Conservation (phyloP, 345 rosid species). For the Camelina laxa region DNA sequence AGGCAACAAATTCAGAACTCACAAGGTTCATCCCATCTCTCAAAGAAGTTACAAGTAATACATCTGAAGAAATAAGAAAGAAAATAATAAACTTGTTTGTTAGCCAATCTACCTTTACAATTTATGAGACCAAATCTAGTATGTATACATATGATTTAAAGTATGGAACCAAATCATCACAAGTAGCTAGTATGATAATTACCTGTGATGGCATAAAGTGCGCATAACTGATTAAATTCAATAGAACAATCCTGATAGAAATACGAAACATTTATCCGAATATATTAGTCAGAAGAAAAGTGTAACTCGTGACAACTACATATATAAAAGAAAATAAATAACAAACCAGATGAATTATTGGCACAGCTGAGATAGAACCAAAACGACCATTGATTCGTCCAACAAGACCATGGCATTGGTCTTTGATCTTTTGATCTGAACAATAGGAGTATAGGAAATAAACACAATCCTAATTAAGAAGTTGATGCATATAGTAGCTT, state of each 20-base stretch:
- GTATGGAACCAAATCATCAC: not conserved
- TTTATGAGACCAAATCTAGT: too few species aligned
- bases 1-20: constrained; percentile 96
- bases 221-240: constrained; percentile 74
- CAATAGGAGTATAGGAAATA: not conserved
- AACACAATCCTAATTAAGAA: not conserved
- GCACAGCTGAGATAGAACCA: constrained; percentile 88
- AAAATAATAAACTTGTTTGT: not conserved
- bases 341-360: constrained; percentile 90
- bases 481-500: not conserved
- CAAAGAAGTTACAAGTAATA: constrained; percentile 91
- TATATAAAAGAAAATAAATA: constrained; percentile 28
- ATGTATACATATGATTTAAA: too few species aligned
- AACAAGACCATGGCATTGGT: constrained; percentile 96
- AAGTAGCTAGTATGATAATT: constrained; percentile 23
- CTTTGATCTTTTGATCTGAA: constrained; percentile 81
- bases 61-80: constrained; percentile 57
- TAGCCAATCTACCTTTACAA: too few species aligned
- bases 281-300: not conserved
- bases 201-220: constrained; percentile 96
- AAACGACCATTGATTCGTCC: constrained; percentile 97
- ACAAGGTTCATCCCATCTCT: constrained; percentile 99
- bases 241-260: constrained; percentile 80
- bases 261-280: constrained; percentile 28
- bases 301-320: not conserved